phyloP scores from a whole-genome alignment of 129 eudicot genomes.

The Lactuca sativa region DNA sequence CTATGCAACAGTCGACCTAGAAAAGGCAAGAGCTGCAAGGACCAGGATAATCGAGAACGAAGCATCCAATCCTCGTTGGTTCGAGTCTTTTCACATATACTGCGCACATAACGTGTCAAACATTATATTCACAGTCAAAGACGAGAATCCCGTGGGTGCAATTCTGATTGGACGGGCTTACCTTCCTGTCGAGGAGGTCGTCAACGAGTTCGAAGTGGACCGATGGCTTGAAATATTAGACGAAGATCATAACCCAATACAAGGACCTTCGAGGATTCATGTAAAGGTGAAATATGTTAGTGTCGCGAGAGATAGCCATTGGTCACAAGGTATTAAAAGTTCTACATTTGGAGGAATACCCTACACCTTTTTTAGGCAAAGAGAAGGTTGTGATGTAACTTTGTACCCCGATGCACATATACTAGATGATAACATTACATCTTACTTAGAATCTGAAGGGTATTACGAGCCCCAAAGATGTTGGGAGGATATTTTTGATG shows the following conservation, averaged over 20 bases:
- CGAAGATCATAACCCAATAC: constrained; percentile 50
- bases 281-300: constrained; percentile 54
- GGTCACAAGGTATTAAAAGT: constrained; percentile 78
- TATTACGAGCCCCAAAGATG: constrained; percentile 63
- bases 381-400: constrained; percentile 65
- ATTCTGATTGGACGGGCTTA: constrained; percentile 78
- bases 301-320: constrained; percentile 53
- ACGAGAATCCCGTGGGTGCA: constrained; percentile 71
- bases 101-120: constrained; percentile 68
- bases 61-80: constrained; percentile 76
- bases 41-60: constrained; percentile 53
- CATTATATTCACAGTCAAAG: constrained; percentile 74
- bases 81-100: constrained; percentile 62
- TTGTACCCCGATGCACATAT: constrained; percentile 90
- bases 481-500: constrained; percentile 80
- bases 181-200: constrained; percentile 67
- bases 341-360: constrained; percentile 60
- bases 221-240: constrained; percentile 65
- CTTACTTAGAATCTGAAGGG: constrained; percentile 33
- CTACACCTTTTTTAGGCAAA: constrained; percentile 60
- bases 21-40: constrained; percentile 69
- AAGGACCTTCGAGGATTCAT: constrained; percentile 62
- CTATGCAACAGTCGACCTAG: constrained; percentile 80
- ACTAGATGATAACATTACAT: constrained; percentile 43
- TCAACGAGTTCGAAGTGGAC: constrained; percentile 46